These are phyloP conservation scores for Termitomyces sp. DNA, from an alignment of 768 basidiomycete species.

Conservation along the genomic window DNA sequence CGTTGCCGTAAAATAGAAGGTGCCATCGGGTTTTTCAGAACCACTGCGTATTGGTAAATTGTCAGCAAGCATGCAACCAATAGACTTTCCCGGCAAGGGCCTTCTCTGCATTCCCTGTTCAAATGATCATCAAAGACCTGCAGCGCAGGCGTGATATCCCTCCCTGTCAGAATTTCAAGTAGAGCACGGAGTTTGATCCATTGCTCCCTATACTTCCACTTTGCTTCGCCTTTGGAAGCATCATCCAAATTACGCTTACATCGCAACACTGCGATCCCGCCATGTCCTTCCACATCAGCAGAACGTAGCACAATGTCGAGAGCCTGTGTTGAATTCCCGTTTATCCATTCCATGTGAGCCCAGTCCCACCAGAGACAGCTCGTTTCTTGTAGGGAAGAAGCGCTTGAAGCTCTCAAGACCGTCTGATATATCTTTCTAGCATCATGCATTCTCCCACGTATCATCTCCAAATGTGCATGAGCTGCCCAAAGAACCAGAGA, in stretches of 20 bases:
- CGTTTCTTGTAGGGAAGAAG: constrained; percentile 26
- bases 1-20: constrained; percentile 55
- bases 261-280: constrained; percentile 52
- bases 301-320: constrained; percentile 49
- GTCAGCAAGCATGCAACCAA: constrained; percentile 49
- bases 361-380: constrained; percentile 73
- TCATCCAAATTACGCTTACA: constrained; percentile 63
- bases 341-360: constrained; percentile 81
- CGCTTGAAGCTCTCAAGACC: constrained; percentile 44
- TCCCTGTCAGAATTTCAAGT: constrained; percentile 52
- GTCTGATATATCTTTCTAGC: constrained; percentile 77
- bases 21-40: constrained; percentile 51
- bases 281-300: constrained; percentile 44
- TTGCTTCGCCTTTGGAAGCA: constrained; percentile 18
- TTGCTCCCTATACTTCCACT: constrained; percentile 54
- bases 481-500: constrained; percentile 65
- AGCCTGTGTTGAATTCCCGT: constrained; percentile 41
- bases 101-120: constrained; percentile 15
- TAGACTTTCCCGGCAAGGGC: constrained; percentile 45
- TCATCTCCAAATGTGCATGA: constrained; percentile 69
- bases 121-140: constrained; percentile 34
- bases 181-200: constrained; percentile 66
- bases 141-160: constrained; percentile 32
- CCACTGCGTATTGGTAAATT: constrained; percentile 51
- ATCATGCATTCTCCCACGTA: constrained; percentile 58